Evolutionary conservation across 2,329 filamentous ascomycete genomes (phyloP), one percentile per base, ranked within the genome.

Genomic region (Emmonsiellopsis sp.): DNA sequence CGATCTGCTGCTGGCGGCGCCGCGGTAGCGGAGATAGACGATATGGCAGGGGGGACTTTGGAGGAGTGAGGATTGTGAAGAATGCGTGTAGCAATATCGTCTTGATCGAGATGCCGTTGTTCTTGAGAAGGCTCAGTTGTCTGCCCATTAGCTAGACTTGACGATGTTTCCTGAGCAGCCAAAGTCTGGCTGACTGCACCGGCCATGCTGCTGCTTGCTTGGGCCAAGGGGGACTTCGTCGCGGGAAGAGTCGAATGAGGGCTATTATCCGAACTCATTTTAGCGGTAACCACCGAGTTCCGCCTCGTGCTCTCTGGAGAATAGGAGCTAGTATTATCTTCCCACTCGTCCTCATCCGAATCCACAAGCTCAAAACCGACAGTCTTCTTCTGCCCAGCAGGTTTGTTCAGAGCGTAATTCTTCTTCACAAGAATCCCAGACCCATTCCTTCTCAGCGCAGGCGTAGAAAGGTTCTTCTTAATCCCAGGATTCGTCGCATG

Each of bases 21-120:
- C 4, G 68, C 73, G 47, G 69, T 70, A 11, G 71, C 73, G n/a
- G 72, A 75, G 20, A 76, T 67, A 5, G 73, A 75, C 34, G 73
- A 75, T 69, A 76, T 73, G 38, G 73, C 68, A n/a, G 73, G 73
- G 5, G 73, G 72, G 8, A 71, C 73, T 61, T 70, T 73, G 40
- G 70, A 70, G 13, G 71, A 68, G 57, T 69, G 70, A 6, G 70
- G 69, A 38, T 69, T 68, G 40, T 62, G 68, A 15, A 73, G 56
- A 11, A 73, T 58, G 34, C 70, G 70, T 47, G 59, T 62, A 49
- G 70, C 65, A 54, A 70, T 70, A 53, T 67, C 68, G n/a, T 63
- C 59, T 35, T 69, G 65, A n/a, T 72, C 68, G 7, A 58, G 42
- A 7, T 55, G 44, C 26, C 61, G 64, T 32, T 59, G 61, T 9